Base-by-base conservation (phyloP, 2,329 filamentous ascomycete genomes). In the Thielaviopsis euricoi region DNA sequence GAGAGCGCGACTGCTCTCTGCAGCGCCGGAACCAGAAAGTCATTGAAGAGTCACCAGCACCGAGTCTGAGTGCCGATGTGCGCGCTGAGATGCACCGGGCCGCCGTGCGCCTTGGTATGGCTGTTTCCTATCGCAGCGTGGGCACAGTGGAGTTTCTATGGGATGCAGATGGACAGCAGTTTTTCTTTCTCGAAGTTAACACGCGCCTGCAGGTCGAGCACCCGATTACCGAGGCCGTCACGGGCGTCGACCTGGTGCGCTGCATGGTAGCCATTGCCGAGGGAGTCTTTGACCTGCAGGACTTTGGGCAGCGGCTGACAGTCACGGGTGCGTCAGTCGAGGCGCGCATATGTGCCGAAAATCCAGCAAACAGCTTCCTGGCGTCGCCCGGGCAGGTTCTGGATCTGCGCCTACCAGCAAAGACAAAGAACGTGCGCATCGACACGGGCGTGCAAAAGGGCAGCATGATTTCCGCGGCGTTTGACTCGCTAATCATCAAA, bases 401-500 rank as follows among this genome's bases (percentile, higher is more conserved):
- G 3, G 80, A 86, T 64, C 74, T 87, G 12, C 74, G 74, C 52
- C 80, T 78, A 10, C 83, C 83, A 0, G 66, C 83, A 0, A 66
- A 25, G 1, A 21, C 17, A 3, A 13, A 67, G 10, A 66, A 71
- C 29, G 76, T 86, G 6, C 76, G 85, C 12, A 81, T 87, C 57
- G 85, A 88, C 64, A 82, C 82, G 4, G 85, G 85, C 22, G 86
- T 89, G 62, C 75, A 81, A 22, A 72, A 78, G 29, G 85, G 85
- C 6, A 84, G 86, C 59, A 78, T 85, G 63, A 79, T 89, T 1
- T 86, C 85, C 0, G 81, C 83, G 3, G 81, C 86, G 62, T 89
- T 89, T 66, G 86, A 89, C 64, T 85, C 86, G 0, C 83, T 89
- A 75, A 82, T 89, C 53, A 81, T 85, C 1, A 89, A 89, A 65